A percentile compares a stretch with the other conserved stretches of the same genome.
phyloP scores from a whole-genome alignment of 495 filamentous ascomycete genomes.

The Polyplosphaeria fusca region DNA sequence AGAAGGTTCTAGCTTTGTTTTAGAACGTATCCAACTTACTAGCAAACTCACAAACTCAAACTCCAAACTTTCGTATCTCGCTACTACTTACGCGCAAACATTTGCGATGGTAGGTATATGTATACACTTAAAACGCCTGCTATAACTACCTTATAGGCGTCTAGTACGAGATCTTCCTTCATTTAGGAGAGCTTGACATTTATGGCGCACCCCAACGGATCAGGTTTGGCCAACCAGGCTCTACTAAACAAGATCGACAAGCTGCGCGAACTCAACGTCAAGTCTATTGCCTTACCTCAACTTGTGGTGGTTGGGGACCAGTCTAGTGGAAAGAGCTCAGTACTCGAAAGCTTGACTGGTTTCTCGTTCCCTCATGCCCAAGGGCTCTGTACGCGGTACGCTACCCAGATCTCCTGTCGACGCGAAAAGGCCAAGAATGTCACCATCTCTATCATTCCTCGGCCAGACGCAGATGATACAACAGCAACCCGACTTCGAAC shows the following conservation, averaged over 20 bases:
- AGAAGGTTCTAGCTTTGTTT: no score
- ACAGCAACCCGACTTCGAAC: constrained; percentile 23
- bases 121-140: no score
- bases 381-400: constrained; percentile 53
- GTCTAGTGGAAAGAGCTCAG: constrained; percentile 49
- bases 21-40: no score
- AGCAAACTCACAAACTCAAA: no score
- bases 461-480: constrained; percentile 30
- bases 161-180: no score
- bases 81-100: no score
- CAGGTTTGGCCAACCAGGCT: constrained; percentile 32
- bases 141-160: no score
- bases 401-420: constrained; percentile 57
- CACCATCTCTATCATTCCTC: constrained; percentile 48
- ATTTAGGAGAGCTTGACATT: no score
- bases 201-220: no score
- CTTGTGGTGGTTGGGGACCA: constrained; percentile 39
- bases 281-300: not conserved
- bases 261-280: constrained; percentile 13
- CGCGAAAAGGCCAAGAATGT: constrained; percentile 40
- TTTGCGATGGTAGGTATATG: no score
- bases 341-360: constrained; percentile 47
- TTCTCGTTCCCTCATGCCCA: constrained; percentile 44
- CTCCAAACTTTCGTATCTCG: no score
- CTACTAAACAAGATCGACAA: constrained; percentile 48